These are phyloP conservation scores for Starmerella stigmatis DNA, from an alignment of 805 yeast genomes.

Conservation along the genomic window DNA sequence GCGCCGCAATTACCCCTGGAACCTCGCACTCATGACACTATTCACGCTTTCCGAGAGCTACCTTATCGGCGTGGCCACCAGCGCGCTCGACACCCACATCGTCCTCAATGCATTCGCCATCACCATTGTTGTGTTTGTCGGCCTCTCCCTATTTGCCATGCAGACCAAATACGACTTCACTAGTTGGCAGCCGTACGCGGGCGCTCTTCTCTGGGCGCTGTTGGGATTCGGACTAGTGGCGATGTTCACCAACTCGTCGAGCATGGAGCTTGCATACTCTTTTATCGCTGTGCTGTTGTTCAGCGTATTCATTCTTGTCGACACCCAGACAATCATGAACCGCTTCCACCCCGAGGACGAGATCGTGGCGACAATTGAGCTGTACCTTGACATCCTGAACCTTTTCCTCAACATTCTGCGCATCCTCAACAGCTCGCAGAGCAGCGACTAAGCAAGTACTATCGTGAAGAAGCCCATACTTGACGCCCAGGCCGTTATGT, in stretches of 20 bases:
- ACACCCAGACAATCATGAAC: conserved; percentile 71
- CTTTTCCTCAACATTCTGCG: conserved; percentile 68
- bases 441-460: background rate
- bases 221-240: conserved; percentile 63
- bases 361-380: conserved; percentile 62
- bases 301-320: conserved; percentile 61
- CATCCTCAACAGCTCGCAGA: conserved; percentile 35
- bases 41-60: conserved; percentile 72
- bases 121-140: conserved; percentile 61
- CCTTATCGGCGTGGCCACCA: conserved; percentile 55
- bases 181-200: conserved; percentile 51
- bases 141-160: conserved; percentile 64
- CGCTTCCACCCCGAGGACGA: conserved; percentile 74
- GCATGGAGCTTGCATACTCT: conserved; percentile 57
- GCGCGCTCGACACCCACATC: conserved; percentile 50
- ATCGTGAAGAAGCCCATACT: no score
- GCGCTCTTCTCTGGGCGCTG: conserved; percentile 51
- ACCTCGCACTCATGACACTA: conserved; percentile 46
- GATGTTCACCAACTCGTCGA: conserved; percentile 52
- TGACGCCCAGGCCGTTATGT: no score
- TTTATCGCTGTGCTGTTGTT: conserved; percentile 66
- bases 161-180: conserved; percentile 69
- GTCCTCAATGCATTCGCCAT: conserved; percentile 62
- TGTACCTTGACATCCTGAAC: conserved; percentile 75
- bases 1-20: conserved; percentile 59